A percentile compares a stretch with the other conserved stretches of the same genome.
These are phyloP conservation scores for Knoxia roxburghii DNA, from an alignment of 257 asterid species.

Conservation along the genomic window DNA sequence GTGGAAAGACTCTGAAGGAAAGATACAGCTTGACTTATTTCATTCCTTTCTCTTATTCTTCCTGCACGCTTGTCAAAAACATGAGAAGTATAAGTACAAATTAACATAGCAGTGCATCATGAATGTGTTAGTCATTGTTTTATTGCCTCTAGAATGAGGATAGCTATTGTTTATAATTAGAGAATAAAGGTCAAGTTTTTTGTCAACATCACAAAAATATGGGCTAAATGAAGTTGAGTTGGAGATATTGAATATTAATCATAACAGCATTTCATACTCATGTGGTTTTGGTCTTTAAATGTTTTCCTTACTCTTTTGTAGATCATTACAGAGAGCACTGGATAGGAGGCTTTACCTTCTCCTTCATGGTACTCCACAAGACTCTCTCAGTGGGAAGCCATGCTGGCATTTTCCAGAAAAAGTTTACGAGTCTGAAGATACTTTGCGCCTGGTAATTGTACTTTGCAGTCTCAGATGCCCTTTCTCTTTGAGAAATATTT, in stretches of 20 bases:
- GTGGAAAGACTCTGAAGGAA: neutral
- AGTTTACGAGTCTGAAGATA: constrained; percentile 63
- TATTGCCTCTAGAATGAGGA: neutral
- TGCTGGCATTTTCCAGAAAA: constrained; percentile 95
- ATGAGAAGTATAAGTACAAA: neutral
- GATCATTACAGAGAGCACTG: constrained; percentile 87
- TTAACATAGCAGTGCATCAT: neutral
- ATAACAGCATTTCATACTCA: neutral
- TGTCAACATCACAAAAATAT: neutral
- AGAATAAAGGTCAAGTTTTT: neutral
- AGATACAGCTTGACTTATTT: neutral
- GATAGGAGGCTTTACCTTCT: constrained; percentile 90
- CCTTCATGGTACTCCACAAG: constrained; percentile 45
- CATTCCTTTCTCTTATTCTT: neutral
- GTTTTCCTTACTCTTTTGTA: constrained; percentile 25
- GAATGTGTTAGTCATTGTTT: neutral
- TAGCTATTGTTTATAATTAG: neutral
- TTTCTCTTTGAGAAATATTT: constrained; percentile 6
- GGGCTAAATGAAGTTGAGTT: no score
- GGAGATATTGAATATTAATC: neutral
- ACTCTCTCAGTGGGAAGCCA: constrained; percentile 46
- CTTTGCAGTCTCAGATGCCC: neutral
- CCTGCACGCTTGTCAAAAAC: neutral
- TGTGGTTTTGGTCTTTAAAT: constrained; percentile 4
- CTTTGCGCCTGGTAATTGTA: constrained; percentile 61